Conservation (phyloP, 805 yeast genomes). For the Monosporozyma aerobia region DNA sequence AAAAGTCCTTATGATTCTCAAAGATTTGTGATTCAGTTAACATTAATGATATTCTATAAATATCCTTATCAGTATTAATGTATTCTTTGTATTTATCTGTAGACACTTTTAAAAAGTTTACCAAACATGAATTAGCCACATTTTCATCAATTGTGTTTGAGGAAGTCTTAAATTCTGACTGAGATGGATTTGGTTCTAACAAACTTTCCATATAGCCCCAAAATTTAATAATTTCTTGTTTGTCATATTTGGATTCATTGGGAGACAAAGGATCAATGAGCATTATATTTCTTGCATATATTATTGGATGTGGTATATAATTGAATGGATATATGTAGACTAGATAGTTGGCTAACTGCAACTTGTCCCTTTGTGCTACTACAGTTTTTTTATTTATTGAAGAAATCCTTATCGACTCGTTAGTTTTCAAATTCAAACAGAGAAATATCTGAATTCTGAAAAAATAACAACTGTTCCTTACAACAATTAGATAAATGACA, state of each 20-base stretch:
- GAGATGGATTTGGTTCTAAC: conserved; percentile 6
- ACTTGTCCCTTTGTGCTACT: too few species aligned
- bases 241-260: conserved; percentile 8
- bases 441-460: too few species aligned
- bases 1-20: conserved; percentile 34
- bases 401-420: too few species aligned
- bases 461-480: too few species aligned
- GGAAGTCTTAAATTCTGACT: not conserved
- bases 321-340: not conserved
- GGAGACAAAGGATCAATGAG: conserved; percentile 19
- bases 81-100: conserved; percentile 22
- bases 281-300: conserved; percentile 7
- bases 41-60: conserved; percentile 30
- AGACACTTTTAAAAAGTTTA: conserved; percentile 20
- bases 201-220: conserved; percentile 24
- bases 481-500: too few species aligned
- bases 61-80: conserved; percentile 25
- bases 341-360: not conserved
- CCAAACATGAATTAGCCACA: conserved; percentile 19
- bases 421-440: too few species aligned
- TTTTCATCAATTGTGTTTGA: conserved; percentile 13
- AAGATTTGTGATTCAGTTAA: conserved; percentile 31
- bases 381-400: too few species aligned
- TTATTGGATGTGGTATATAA: not conserved
- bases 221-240: conserved; percentile 15